These are phyloP conservation scores for Xylaria grammica DNA, from an alignment of 495 filamentous ascomycete species.

Conservation along the genomic window DNA sequence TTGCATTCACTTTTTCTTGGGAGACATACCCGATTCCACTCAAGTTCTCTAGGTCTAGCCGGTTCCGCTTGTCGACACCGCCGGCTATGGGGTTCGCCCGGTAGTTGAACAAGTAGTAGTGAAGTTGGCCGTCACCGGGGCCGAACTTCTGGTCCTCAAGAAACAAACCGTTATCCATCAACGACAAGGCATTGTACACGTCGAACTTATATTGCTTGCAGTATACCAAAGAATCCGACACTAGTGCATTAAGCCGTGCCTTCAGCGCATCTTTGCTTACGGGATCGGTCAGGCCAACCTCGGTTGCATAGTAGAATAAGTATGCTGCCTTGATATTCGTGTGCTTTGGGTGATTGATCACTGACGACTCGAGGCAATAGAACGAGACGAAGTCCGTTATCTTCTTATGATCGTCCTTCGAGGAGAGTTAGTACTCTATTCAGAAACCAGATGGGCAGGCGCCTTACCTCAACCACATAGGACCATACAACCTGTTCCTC, in stretches of 20 bases:
- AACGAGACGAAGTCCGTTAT: slow-evolving; percentile 98
- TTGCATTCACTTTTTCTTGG: slow-evolving; percentile 52
- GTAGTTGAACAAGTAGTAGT: slow-evolving; percentile 98
- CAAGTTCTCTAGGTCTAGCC: slow-evolving; percentile 71
- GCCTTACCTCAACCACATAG: slow-evolving; percentile 81
- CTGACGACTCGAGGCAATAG: slow-evolving; percentile 90
- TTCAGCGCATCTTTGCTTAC: slow-evolving; percentile 63
- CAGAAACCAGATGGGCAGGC: not conserved
- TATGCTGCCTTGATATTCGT: slow-evolving; percentile 83
- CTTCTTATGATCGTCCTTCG: slow-evolving; percentile 60
- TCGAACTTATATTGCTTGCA: slow-evolving; percentile 90
- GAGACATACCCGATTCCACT: slow-evolving; percentile 92
- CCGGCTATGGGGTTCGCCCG: slow-evolving; percentile 78
- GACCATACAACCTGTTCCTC: slow-evolving; percentile 87
- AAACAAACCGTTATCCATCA: slow-evolving; percentile 93
- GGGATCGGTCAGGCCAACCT: slow-evolving; percentile 70
- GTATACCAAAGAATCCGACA: slow-evolving; percentile 84
- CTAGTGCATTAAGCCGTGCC: slow-evolving; percentile 71
- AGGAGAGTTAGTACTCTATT: slow-evolving; percentile 10
- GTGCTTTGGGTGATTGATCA: slow-evolving; percentile 80
- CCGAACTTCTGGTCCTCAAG: slow-evolving; percentile 92
- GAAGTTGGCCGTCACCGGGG: slow-evolving; percentile 87
- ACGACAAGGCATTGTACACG: slow-evolving; percentile 93
- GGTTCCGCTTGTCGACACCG: slow-evolving; percentile 79
- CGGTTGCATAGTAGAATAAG: slow-evolving; percentile 93